Evolutionary conservation across 768 basidiomycete genomes (phyloP).

Genomic region (Mycena polygramma): DNA sequence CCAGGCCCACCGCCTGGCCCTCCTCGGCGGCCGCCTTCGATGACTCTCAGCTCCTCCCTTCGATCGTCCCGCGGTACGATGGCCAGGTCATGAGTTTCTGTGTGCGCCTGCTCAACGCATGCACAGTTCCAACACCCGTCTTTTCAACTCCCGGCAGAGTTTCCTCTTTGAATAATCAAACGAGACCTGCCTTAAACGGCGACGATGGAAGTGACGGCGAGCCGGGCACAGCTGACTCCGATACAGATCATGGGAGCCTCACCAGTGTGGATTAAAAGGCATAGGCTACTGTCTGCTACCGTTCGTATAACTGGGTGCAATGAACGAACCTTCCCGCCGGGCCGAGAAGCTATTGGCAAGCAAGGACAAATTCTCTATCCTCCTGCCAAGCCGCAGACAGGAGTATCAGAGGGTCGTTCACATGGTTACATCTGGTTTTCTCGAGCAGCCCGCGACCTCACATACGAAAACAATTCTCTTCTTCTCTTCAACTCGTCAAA

Average conservation of each 20-base stretch:
- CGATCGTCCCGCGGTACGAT: slow-evolving; percentile 38
- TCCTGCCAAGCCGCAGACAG: too few species aligned
- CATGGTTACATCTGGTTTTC: too few species aligned
- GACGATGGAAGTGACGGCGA: slow-evolving; percentile 54
- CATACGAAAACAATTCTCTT: too few species aligned
- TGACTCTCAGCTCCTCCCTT: slow-evolving; percentile 29
- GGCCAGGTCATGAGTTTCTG: slow-evolving; percentile 30
- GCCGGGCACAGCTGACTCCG: slow-evolving; percentile 55
- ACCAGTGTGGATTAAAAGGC: slow-evolving; percentile 61
- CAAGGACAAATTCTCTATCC: not conserved
- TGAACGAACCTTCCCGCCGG: slow-evolving; percentile 32
- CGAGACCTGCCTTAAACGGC: slow-evolving; percentile 4
- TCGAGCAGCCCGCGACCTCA: too few species aligned
- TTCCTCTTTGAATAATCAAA: slow-evolving; percentile 19
- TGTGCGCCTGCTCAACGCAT: slow-evolving; percentile 21
- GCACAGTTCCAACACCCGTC: slow-evolving; percentile 35
- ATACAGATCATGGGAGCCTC: slow-evolving; percentile 59
- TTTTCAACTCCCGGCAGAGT: slow-evolving; percentile 32
- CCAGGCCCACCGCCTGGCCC: slow-evolving; percentile 19
- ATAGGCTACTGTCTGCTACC: not conserved
- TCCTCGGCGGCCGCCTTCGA: slow-evolving; percentile 33
- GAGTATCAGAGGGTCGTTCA: too few species aligned
- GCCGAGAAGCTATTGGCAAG: not conserved
- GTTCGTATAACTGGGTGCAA: slow-evolving; percentile 28
- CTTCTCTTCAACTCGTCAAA: too few species aligned